Conservation (phyloP, 2,329 filamentous ascomycete species). For the Cordyceps fumosorosea region DNA sequence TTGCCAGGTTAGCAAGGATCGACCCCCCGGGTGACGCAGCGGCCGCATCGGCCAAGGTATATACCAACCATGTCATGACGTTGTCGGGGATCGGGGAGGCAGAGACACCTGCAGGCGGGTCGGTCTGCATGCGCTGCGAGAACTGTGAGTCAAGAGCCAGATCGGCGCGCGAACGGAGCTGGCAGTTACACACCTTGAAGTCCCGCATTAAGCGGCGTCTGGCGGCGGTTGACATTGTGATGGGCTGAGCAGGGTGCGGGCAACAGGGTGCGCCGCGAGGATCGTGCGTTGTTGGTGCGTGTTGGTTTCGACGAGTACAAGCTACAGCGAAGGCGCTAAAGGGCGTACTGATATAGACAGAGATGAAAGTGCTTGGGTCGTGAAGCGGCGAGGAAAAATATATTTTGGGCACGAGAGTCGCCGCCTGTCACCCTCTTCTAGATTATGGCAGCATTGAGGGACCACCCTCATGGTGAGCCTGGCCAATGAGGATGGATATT, state of each 20-base stretch:
- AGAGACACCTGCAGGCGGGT: conserved; percentile 92
- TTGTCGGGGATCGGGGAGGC: conserved; percentile 94
- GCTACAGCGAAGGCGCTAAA: neutral
- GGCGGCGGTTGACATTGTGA: conserved; percentile 75
- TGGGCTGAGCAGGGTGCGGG: conserved; percentile 2
- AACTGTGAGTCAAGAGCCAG: conserved; percentile 15
- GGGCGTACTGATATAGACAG: neutral
- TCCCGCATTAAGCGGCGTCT: conserved; percentile 96
- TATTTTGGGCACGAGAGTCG: conserved; percentile 7
- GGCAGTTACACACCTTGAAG: conserved; percentile 71
- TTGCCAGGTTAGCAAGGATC: neutral
- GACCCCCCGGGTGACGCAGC: neutral
- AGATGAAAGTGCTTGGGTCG: neutral
- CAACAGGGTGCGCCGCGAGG: conserved; percentile 2
- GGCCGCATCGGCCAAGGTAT: neutral
- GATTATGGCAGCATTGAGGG: conserved; percentile 11
- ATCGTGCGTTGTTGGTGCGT: neutral
- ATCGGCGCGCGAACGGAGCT: conserved; percentile 11
- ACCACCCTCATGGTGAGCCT: conserved; percentile 9
- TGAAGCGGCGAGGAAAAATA: neutral
- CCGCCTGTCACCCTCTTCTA: conserved; percentile 1
- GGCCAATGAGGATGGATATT: conserved; percentile 7
- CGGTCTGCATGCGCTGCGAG: conserved; percentile 91
- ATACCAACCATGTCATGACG: conserved; percentile 84
- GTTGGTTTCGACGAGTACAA: neutral